These are phyloP conservation scores for Kokia cookei DNA, from an alignment of 441 rosid species.

Conservation along the genomic window DNA sequence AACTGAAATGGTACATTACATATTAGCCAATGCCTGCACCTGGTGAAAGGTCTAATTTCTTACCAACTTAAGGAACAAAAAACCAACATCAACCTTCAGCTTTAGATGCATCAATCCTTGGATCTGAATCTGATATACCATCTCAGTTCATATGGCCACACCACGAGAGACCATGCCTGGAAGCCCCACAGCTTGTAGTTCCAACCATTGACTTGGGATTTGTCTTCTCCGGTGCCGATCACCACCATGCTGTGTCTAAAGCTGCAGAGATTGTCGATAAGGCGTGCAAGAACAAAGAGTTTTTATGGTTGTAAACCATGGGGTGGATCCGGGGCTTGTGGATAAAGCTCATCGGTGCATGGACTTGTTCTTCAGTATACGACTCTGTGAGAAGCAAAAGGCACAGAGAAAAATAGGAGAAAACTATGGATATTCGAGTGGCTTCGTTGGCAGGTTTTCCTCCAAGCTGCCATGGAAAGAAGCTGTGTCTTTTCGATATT, in stretches of 20 bases:
- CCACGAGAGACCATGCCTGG: constrained; percentile 36
- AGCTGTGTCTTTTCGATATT: constrained; percentile 43
- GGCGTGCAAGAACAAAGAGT: constrained; percentile 49
- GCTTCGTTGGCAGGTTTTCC: constrained; percentile 48
- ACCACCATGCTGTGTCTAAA: constrained; percentile 16
- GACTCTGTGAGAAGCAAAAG: constrained; percentile 32
- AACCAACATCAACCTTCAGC: constrained; percentile 3
- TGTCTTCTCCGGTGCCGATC: constrained; percentile 36
- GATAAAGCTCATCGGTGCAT: constrained; percentile 25
- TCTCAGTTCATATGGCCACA: constrained; percentile 54
- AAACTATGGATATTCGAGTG: constrained; percentile 47
- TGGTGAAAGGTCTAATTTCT: constrained; percentile 4
- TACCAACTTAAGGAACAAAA: not conserved
- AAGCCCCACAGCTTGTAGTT: constrained; percentile 31
- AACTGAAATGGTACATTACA: not conserved
- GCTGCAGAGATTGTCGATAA: constrained; percentile 31
- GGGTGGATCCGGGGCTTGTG: constrained; percentile 30
- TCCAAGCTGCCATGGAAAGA: constrained; percentile 64
- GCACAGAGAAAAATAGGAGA: constrained; percentile 46
- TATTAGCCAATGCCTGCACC: constrained; percentile 5
- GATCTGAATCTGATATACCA: constrained; percentile 33
- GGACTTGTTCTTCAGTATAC: constrained; percentile 39
- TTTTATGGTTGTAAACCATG: constrained; percentile 48
- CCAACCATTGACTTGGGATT: constrained; percentile 39
- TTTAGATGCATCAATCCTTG: constrained; percentile 33